phyloP scores from a whole-genome alignment of 1,284 basidiomycete species.

The Sporisorium reilianum region DNA sequence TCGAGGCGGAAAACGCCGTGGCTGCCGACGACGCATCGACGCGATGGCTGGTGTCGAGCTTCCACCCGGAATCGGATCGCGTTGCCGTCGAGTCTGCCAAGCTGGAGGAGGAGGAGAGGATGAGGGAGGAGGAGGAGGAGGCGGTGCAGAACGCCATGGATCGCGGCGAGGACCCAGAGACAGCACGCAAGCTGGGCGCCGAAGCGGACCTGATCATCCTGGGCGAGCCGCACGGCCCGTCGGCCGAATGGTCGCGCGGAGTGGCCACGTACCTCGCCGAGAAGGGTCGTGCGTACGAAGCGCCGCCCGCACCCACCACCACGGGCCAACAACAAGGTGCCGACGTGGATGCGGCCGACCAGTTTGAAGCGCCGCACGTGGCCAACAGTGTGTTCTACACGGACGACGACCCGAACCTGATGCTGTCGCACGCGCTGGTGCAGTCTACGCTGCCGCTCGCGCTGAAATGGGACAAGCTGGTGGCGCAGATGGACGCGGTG shows the following conservation, averaged over 20 bases:
- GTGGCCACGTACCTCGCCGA: conserved; percentile 65
- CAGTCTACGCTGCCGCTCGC: conserved; percentile 59
- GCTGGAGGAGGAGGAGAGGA: conserved; percentile 51
- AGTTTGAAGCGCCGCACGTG: conserved; percentile 22
- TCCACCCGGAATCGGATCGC: conserved; percentile 43
- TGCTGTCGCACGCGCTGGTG: conserved; percentile 65
- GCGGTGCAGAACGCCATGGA: conserved; percentile 63
- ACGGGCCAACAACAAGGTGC: conserved; percentile 13
- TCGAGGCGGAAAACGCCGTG: conserved; percentile 10
- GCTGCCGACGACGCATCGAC: conserved; percentile 16
- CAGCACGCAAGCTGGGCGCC: conserved; percentile 62
- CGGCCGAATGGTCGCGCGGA: conserved; percentile 61
- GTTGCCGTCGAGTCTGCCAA: conserved; percentile 50
- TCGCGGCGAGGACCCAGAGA: conserved; percentile 62
- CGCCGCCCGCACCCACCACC: conserved; percentile 43
- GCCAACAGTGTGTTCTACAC: conserved; percentile 41
- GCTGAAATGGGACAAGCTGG: conserved; percentile 60
- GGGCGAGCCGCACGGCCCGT: conserved; percentile 64
- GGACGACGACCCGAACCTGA: conserved; percentile 62
- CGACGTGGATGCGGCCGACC: conserved; percentile 12
- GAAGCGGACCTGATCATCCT: conserved; percentile 67
- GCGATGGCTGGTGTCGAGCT: conserved; percentile 45
- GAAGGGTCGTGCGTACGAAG: conserved; percentile 60
- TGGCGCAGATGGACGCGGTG: conserved; percentile 56
- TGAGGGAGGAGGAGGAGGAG: conserved; percentile 57